phyloP scores from a whole-genome alignment of 2,329 filamentous ascomycete species.

The Ambrosiella cleistominuta region DNA sequence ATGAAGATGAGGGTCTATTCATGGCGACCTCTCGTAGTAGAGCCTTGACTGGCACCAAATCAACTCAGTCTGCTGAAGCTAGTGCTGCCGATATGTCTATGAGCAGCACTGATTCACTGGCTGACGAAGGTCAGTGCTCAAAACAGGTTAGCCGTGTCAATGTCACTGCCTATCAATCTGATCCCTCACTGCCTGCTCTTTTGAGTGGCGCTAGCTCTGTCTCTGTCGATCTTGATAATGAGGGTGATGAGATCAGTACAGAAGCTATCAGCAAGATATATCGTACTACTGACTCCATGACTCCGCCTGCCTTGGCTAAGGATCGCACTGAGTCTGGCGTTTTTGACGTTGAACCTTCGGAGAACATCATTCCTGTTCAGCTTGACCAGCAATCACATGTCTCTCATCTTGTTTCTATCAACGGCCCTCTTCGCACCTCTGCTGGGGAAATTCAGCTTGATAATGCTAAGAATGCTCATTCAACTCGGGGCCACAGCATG shows the following conservation, averaged over 20 bases:
- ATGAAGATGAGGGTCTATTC: neutral
- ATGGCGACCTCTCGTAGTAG: constrained; percentile 2
- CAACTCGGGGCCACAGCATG: neutral
- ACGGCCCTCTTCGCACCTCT: constrained; percentile 1
- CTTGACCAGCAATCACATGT: constrained; percentile 14
- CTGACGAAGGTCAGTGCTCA: constrained; percentile 3
- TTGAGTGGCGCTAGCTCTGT: constrained; percentile 47
- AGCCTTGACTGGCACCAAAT: constrained; percentile 20
- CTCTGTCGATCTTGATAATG: constrained; percentile 38
- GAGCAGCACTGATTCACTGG: constrained; percentile 34
- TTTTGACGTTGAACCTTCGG: constrained; percentile 17
- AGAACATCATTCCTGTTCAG: constrained; percentile 17
- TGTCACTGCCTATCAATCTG: constrained; percentile 39
- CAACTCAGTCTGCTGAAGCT: constrained; percentile 30
- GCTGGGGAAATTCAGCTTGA: neutral
- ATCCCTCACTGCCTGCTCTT: constrained; percentile 45
- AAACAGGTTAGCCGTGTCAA: constrained; percentile 23
- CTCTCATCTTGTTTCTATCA: neutral
- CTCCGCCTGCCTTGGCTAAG: constrained; percentile 33
- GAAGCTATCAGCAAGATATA: constrained; percentile 30
- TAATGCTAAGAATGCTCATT: neutral
- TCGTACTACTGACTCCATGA: constrained; percentile 36
- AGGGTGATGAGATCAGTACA: constrained; percentile 37
- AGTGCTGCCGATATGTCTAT: constrained; percentile 30
- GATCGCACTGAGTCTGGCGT: constrained; percentile 20